These are phyloP conservation scores for Hypoxylon sp. DNA, from an alignment of 2,329 filamentous ascomycete genomes.

Conservation along the genomic window DNA sequence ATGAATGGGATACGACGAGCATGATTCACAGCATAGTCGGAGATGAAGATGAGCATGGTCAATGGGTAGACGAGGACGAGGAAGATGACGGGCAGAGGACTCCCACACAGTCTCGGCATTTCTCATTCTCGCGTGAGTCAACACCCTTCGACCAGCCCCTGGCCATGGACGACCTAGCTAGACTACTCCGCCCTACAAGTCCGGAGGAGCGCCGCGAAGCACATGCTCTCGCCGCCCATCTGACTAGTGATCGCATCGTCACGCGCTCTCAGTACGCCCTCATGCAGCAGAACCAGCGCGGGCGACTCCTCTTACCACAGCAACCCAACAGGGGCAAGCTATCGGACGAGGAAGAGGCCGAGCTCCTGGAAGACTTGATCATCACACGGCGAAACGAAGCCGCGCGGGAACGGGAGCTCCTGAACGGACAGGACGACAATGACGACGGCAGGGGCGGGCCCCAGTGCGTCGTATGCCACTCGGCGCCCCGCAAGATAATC, in stretches of 20 bases:
- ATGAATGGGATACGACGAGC: constrained; percentile 83
- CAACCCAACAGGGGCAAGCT: constrained; percentile 56
- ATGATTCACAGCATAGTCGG: constrained; percentile 69
- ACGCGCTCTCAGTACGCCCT: constrained; percentile 84
- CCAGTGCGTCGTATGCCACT: constrained; percentile 94
- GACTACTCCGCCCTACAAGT: constrained; percentile 84
- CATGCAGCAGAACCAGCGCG: constrained; percentile 77
- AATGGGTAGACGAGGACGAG: constrained; percentile 60
- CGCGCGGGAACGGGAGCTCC: constrained; percentile 36
- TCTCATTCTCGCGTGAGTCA: constrained; percentile 60
- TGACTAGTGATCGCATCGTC: constrained; percentile 78
- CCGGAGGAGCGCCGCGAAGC: constrained; percentile 86
- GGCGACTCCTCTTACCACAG: constrained; percentile 72
- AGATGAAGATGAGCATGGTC: constrained; percentile 64
- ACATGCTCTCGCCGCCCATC: constrained; percentile 82
- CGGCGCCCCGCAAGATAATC: constrained; percentile 86
- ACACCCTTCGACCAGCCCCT: constrained; percentile 76
- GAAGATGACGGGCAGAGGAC: constrained; percentile 72
- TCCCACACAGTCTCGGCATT: constrained; percentile 76
- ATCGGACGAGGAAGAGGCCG: constrained; percentile 71
- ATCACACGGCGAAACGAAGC: constrained; percentile 63
- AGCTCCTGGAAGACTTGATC: constrained; percentile 72
- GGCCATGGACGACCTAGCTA: constrained; percentile 78
- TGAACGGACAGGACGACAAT: constrained; percentile 14
- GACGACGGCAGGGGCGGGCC: constrained; percentile 78